These are phyloP conservation scores for Misopates orontium DNA, from an alignment of 257 asterid species.

Conservation along the genomic window DNA sequence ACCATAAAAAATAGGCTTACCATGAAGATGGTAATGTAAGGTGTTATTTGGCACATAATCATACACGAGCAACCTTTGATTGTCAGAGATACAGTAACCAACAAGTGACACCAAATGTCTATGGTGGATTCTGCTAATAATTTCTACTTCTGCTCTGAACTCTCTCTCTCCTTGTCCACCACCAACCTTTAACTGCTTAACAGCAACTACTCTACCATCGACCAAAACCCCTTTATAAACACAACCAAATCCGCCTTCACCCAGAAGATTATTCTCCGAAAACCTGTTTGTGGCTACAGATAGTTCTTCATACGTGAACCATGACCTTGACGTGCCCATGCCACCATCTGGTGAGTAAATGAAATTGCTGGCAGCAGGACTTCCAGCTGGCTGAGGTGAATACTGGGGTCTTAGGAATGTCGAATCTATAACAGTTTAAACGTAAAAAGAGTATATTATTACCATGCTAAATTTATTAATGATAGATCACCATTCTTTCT, in stretches of 20 bases:
- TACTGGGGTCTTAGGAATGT: conserved; percentile 58
- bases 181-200: conserved; percentile 82
- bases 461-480: not conserved
- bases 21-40: conserved; percentile 76
- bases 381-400: conserved; percentile 54
- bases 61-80: conserved; percentile 78
- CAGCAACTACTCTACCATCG: conserved; percentile 84
- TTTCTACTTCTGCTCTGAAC: conserved; percentile 89
- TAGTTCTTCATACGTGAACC: conserved; percentile 80
- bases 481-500: not conserved
- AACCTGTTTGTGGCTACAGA: conserved; percentile 60
- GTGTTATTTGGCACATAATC: conserved; percentile 85
- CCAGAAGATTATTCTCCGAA: conserved; percentile 47
- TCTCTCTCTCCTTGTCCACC: conserved; percentile 97
- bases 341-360: conserved; percentile 63
- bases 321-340: conserved; percentile 63
- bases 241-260: conserved; percentile 90
- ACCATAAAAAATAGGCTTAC: conserved; percentile 39
- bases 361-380: conserved; percentile 52
- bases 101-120: conserved; percentile 90
- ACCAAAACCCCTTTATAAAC: conserved; percentile 76
- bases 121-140: conserved; percentile 88
- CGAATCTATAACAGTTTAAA: conserved; percentile 46
- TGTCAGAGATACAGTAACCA: conserved; percentile 78
- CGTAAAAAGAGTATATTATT: not conserved